Base-by-base conservation (phyloP, 192 early-diverging fungal species). In the Podila minutissima region DNA sequence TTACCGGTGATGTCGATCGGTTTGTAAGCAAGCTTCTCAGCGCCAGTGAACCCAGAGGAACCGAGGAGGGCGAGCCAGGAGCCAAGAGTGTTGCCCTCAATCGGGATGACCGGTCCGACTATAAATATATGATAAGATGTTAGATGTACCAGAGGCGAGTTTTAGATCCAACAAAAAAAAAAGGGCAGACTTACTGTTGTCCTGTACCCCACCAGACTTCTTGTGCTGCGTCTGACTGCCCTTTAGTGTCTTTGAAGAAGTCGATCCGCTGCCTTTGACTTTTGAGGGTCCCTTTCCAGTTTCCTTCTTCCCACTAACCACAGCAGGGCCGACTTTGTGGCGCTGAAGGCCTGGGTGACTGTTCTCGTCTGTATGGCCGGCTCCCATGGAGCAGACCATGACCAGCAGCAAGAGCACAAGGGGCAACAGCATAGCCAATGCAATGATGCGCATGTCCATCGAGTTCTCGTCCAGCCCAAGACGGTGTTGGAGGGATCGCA, bases 391-490 rank as follows among this genome's bases (percentile, higher is more conserved):
- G 2, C 48, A 37, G 33, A 62, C 64, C 15, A 46, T 31, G 17
- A 38, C 22, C 13, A 66, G 32, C 2, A 57, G 3, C 37, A 58
- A 20, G 29, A 73, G 12, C 15, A 66, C 19, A 0, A 66, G n/a
- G 4, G 53, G 55, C 19, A 65, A 22, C 1, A 33, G 26, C 53
- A 65, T 1, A n/a, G 20, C 33, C 46, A 55, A 33, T 5, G 32
- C 15, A 12, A 73, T 10, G 57, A 73, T 64, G 4, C 33, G 19
- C 8, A 28, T 55, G 6, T 73, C 71, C n/a, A 73, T 73, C 8
- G 50, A 26, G 35, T 51, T 15, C 19, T 5, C 15, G 4, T 22
- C 50, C 28, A 66, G 28, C 22, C 63, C 71, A 6, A 58, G 5
- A 13, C 65, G 66, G 10, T 62, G 31, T 49, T 67, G 65, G 7